phyloP scores from a whole-genome alignment of 495 filamentous ascomycete genomes.

The Hyaloscypha hepaticicola region DNA sequence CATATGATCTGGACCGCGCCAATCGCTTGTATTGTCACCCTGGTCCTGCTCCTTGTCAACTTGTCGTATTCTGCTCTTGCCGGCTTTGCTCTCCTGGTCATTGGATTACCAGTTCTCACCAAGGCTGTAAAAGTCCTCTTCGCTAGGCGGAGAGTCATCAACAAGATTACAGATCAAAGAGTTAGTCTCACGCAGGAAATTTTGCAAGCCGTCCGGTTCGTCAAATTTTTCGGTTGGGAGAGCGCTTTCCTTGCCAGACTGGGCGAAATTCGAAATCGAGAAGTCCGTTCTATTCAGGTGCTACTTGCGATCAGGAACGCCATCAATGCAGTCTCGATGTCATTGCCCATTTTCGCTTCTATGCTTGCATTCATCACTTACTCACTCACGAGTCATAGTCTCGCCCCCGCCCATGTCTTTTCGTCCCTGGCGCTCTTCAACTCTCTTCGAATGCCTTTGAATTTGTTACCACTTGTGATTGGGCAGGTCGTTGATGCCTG shows the following conservation, averaged over 20 bases:
- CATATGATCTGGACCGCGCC: constrained; percentile 89
- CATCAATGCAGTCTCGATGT: constrained; percentile 72
- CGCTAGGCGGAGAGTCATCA: constrained; percentile 69
- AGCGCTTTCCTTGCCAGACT: constrained; percentile 78
- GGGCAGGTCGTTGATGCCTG: constrained; percentile 86
- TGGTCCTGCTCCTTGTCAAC: constrained; percentile 79
- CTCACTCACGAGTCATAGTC: constrained; percentile 66
- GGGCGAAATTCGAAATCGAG: constrained; percentile 64
- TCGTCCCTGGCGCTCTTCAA: constrained; percentile 94
- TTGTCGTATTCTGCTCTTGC: constrained; percentile 84
- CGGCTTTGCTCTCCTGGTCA: constrained; percentile 77
- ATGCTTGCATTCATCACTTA: constrained; percentile 96
- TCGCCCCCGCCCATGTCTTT: constrained; percentile 79
- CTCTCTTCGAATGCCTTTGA: constrained; percentile 81
- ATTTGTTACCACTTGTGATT: constrained; percentile 83
- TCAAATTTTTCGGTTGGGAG: constrained; percentile 97
- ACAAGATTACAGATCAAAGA: constrained; percentile 88
- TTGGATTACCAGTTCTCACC: constrained; percentile 74
- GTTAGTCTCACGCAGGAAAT: constrained; percentile 93
- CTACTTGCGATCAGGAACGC: constrained; percentile 79
- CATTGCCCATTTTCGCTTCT: constrained; percentile 85
- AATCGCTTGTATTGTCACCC: constrained; percentile 70
- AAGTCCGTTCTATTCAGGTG: constrained; percentile 77
- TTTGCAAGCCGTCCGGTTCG: constrained; percentile 83
- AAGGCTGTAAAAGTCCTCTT: constrained; percentile 71